phyloP scores from a whole-genome alignment of 805 yeast genomes.

The Debaryomyces castellii region DNA sequence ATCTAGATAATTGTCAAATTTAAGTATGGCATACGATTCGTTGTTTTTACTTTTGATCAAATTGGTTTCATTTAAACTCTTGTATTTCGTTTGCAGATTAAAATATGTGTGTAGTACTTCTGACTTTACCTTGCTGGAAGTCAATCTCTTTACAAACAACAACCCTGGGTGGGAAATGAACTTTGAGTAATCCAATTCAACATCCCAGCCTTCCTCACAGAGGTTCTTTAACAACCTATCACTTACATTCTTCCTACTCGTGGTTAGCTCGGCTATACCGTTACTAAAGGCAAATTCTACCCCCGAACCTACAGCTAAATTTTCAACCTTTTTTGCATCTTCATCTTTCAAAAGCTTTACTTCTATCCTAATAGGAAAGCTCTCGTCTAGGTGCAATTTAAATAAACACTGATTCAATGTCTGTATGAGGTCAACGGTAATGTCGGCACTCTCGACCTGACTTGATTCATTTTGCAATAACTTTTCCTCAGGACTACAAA shows the following conservation, averaged over 20 bases:
- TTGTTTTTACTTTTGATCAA: slow-evolving; percentile 17
- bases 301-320: slow-evolving; percentile 1
- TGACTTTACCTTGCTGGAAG: slow-evolving; percentile 32
- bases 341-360: neutral
- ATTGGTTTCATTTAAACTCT: slow-evolving; percentile 20
- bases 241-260: neutral
- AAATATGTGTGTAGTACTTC: slow-evolving; percentile 27
- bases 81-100: slow-evolving; percentile 14
- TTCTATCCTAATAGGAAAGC: neutral
- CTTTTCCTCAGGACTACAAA: neutral
- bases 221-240: slow-evolving; percentile 9
- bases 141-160: slow-evolving; percentile 52
- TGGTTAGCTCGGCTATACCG: neutral
- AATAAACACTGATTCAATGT: neutral
- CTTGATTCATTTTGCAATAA: neutral
- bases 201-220: slow-evolving; percentile 6
- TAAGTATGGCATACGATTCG: slow-evolving; percentile 28
- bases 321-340: neutral
- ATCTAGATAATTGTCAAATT: slow-evolving; percentile 33
- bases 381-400: neutral
- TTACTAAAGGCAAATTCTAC: neutral
- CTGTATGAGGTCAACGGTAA: neutral
- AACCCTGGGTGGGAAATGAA: slow-evolving; percentile 57
- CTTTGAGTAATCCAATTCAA: slow-evolving; percentile 24
- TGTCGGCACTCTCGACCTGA: neutral